phyloP scores from a whole-genome alignment of 129 eudicot species.

The Arctium lappa region DNA sequence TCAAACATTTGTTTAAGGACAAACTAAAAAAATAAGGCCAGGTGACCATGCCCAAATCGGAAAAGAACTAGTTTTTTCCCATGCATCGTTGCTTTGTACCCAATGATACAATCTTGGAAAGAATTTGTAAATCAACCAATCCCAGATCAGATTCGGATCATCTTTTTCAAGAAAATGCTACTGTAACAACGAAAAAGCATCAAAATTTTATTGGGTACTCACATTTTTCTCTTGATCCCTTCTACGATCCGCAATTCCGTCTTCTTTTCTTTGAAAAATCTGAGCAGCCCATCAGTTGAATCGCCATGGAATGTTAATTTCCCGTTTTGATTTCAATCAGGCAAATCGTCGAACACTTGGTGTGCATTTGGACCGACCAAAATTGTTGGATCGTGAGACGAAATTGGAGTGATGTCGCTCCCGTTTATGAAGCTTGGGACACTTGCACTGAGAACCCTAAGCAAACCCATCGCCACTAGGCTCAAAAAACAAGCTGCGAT shows the following conservation, averaged over 20 bases:
- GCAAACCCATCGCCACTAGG: constrained; percentile 82
- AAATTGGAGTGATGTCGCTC: constrained; percentile 47
- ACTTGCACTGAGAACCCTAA: constrained; percentile 68
- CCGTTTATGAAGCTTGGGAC: constrained; percentile 85
- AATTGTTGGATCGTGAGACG: neutral
- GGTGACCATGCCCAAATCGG: no score
- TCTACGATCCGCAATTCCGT: constrained; percentile 9
- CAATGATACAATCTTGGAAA: neutral
- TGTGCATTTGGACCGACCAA: neutral
- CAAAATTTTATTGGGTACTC: neutral
- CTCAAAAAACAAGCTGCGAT: constrained; percentile 62
- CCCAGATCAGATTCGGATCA: neutral
- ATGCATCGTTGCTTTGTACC: neutral
- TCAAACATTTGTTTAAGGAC: no score
- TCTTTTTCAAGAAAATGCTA: neutral
- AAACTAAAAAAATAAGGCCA: no score
- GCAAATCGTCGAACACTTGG: constrained; percentile 25
- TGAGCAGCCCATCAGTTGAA: neutral
- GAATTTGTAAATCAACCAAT: neutral
- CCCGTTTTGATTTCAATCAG: constrained; percentile 8
- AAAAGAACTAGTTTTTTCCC: neutral
- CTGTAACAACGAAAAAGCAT: neutral
- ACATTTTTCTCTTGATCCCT: constrained; percentile 4
- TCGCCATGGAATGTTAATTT: neutral
- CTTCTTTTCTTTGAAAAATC: neutral